These are phyloP conservation scores for Drosera capensis DNA, from an alignment of 148 eudicot genomes.

Conservation along the genomic window DNA sequence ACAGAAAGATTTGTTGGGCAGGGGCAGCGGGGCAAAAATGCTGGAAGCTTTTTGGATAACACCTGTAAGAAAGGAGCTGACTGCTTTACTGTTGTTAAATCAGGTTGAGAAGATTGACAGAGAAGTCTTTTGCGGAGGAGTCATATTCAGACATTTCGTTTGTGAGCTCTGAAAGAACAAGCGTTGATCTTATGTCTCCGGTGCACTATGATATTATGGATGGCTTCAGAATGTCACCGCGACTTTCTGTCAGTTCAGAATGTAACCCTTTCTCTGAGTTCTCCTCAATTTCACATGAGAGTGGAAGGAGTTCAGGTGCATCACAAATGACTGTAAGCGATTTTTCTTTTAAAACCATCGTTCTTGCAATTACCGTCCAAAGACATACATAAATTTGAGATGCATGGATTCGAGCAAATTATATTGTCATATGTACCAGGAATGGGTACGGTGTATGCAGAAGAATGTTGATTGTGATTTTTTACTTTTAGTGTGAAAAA, in stretches of 20 bases:
- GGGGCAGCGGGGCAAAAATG: not conserved
- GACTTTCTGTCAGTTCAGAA: constrained; percentile 46
- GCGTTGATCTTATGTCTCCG: constrained; percentile 43
- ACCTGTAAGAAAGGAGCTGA: constrained; percentile 15
- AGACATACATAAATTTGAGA: not conserved
- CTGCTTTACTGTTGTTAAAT: constrained; percentile 2
- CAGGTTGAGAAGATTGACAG: constrained; percentile 37
- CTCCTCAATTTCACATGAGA: constrained; percentile 43
- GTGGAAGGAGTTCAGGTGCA: constrained; percentile 35
- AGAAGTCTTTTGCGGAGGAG: constrained; percentile 31
- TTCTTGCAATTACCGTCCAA: not conserved
- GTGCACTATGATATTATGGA: constrained; percentile 33
- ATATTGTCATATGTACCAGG: too few relatives aligned
- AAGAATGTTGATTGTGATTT: not conserved
- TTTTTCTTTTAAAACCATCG: not conserved
- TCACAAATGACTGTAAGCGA: constrained; percentile 27
- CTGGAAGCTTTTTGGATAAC: not conserved
- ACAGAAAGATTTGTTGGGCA: too few relatives aligned
- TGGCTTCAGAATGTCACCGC: constrained; percentile 25
- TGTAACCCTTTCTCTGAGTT: constrained; percentile 33
- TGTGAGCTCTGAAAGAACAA: constrained; percentile 56
- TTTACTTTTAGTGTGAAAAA: not conserved
- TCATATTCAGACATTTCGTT: constrained; percentile 63
- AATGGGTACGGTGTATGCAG: too few relatives aligned
- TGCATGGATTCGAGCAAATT: too few relatives aligned